Evolutionary conservation across 1,139 yeast species (phyloP).

Genomic region (Pichia sp.): DNA sequence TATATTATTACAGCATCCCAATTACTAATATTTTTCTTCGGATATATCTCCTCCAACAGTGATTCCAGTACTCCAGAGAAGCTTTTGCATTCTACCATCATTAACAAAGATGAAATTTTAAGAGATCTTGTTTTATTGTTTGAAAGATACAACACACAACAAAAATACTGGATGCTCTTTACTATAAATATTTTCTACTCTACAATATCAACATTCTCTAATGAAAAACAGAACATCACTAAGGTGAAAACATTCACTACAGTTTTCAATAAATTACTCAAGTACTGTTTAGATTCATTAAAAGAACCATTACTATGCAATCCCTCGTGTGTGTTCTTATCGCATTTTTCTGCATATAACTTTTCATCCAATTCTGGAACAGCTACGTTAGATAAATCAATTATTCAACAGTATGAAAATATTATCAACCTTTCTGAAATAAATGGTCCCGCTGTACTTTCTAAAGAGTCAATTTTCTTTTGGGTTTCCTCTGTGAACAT

Average conservation of each 20-base stretch:
- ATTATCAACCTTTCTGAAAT: conserved; percentile 53
- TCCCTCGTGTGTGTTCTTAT: conserved; percentile 31
- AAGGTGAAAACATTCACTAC: neutral
- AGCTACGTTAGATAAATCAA: conserved; percentile 35
- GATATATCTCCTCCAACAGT: conserved; percentile 13
- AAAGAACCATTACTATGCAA: conserved; percentile 35
- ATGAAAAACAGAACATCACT: neutral
- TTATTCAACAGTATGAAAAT: conserved; percentile 46
- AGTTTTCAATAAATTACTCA: conserved; percentile 33
- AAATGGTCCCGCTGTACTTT: conserved; percentile 53
- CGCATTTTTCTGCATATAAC: conserved; percentile 24
- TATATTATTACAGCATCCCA: conserved; percentile 9
- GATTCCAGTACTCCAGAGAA: neutral
- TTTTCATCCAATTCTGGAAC: neutral
- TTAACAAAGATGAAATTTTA: conserved; percentile 10
- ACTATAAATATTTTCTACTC: conserved; percentile 16
- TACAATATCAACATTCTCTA: neutral
- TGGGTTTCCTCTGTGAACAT: conserved; percentile 50
- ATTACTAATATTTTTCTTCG: conserved; percentile 13
- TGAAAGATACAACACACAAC: conserved; percentile 19
- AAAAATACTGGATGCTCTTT: conserved; percentile 21
- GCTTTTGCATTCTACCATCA: neutral
- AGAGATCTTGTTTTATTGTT: conserved; percentile 18
- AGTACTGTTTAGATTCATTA: conserved; percentile 46
- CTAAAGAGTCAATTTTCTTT: conserved; percentile 47